Base-by-base conservation (phyloP, 768 basidiomycete species). In the Pleurotus pulmonarius region DNA sequence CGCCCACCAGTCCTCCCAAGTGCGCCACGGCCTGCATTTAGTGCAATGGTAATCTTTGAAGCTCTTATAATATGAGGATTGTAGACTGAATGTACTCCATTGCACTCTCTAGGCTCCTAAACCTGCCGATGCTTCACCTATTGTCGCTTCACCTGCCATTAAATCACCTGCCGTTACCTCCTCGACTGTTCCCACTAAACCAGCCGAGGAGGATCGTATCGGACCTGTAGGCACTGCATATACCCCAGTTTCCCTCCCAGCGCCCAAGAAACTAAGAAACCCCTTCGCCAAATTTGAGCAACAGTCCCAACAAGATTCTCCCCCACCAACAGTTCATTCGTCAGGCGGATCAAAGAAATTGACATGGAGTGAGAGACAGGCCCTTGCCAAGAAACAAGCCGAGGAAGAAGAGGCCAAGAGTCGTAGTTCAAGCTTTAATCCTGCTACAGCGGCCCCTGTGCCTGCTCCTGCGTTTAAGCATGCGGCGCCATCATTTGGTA, bases 361-460 rank as follows among this genome's bases (percentile, higher is more conserved):
- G 59, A 96, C 95, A 0, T 98, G 96, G 96, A 89, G 83, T 57
- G 90, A 98, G 68, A 80, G 95, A 18, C 95, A 98, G 66, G 94
- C 91, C 0, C 73, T 87, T n/a, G 88, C 93, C 1, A 95, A 94
- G 77, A 87, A 88, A 66, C 90, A 92, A 62, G 76, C 80, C 13
- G 90, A 87, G 61, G 92, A 90, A 61, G 94, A 93, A 56, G 86
- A 86, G 58, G 74, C 77, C 7, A 74, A 73, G 46, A 92, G 89
- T 63, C 46, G 46, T 18, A 56, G 55, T 53, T 18, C 41, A 20
- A 38, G 44, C 53, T 55, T 65, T 56, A 59, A 66, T 58, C 66
- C 72, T 4, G 70, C 75, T 5, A 72, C 69, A 0, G 72, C 74
- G 3, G 70, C 76, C 0, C 73, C 75, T n/a, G 74, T 77, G 0